Conservation (phyloP, 2,329 filamentous ascomycete genomes). For the Clarireedia hainanense region DNA sequence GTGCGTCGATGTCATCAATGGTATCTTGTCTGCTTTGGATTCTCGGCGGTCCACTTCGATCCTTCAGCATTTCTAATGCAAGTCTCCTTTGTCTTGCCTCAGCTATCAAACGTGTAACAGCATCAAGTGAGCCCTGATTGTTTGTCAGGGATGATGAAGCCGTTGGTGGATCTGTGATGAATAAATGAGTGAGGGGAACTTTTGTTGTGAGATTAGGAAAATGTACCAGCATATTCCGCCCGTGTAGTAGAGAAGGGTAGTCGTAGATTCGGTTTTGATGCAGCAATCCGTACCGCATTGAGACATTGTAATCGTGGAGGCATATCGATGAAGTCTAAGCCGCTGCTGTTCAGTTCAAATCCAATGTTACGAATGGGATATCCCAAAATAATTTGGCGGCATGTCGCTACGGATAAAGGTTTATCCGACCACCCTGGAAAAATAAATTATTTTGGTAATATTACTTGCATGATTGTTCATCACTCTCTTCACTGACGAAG, state of each 20-base stretch:
- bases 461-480: neutral
- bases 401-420: neutral
- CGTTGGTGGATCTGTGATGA: neutral
- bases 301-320: constrained; percentile 27
- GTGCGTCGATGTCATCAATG: constrained; percentile 9
- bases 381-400: no score
- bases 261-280: constrained; percentile 8
- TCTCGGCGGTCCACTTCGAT: no score
- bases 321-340: constrained; percentile 14
- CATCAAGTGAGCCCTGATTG: no score
- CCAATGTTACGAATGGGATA: no score
- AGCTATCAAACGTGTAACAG: no score
- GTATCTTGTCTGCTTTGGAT: neutral
- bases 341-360: neutral
- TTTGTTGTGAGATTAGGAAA: neutral
- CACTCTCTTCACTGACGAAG: no score
- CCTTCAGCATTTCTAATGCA: no score
- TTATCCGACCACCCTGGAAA: neutral
- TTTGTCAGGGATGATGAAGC: no score
- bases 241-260: constrained; percentile 24
- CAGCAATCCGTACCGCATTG: constrained; percentile 15
- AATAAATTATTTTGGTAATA: neutral
- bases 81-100: no score
- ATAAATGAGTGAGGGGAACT: neutral
- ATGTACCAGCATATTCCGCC: constrained; percentile 19